phyloP scores from a whole-genome alignment of 1,139 yeast species.

The Debaryomyces nepalensis region DNA sequence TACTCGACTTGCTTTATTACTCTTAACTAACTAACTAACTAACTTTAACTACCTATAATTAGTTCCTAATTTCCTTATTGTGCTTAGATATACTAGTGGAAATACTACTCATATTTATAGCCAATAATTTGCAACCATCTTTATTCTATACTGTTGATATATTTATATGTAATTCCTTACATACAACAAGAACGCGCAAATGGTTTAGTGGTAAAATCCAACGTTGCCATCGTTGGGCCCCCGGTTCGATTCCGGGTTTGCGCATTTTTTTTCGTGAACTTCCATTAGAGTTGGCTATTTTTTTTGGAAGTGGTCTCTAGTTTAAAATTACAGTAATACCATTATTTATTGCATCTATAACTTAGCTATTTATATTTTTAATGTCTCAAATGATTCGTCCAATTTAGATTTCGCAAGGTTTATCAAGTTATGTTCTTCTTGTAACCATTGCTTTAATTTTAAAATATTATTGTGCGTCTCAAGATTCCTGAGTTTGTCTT shows the following conservation, averaged over 20 bases:
- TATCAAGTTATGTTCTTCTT: conserved; percentile 25
- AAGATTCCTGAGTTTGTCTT: conserved; percentile 21
- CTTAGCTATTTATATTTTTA: conserved; percentile 8
- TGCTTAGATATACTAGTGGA: too few species aligned
- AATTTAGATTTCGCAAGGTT: conserved; percentile 21
- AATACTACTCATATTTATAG: too few species aligned
- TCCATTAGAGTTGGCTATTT: too few species aligned
- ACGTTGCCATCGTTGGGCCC: conserved; percentile 25
- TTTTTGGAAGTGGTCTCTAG: too few species aligned
- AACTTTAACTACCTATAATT: not conserved
- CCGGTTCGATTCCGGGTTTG: conserved; percentile 25
- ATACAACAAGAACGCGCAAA: conserved; percentile 17
- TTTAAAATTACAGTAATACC: too few species aligned
- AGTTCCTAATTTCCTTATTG: not conserved
- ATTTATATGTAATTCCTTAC: not conserved
- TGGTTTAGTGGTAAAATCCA: conserved; percentile 25
- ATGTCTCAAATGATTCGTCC: conserved; percentile 15
- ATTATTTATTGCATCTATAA: too few species aligned
- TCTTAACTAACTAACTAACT: too few species aligned
- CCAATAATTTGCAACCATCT: not conserved
- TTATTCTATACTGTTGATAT: not conserved
- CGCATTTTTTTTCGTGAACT: conserved; percentile 16
- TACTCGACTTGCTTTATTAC: too few species aligned
- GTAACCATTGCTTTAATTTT: conserved; percentile 25
- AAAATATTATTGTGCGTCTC: conserved; percentile 24